Conservation (phyloP, 2,329 filamentous ascomycete species). For the Raffaelea deltoideospora region DNA sequence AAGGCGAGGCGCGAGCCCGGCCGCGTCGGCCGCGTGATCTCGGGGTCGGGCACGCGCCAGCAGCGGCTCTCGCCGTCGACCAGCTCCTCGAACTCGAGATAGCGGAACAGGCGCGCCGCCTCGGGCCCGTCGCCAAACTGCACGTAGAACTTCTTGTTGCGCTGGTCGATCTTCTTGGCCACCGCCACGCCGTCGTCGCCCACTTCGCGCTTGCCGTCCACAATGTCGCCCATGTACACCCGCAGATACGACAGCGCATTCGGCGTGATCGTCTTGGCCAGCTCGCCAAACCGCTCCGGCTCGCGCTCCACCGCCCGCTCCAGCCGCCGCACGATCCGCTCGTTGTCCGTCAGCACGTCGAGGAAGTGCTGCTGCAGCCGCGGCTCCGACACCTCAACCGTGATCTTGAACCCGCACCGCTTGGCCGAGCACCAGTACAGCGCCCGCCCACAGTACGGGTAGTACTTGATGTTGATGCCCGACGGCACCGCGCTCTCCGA, state of each 20-base stretch:
- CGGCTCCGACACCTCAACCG: constrained; percentile 32
- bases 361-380: constrained; percentile 29
- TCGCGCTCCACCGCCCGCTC: constrained; percentile 25
- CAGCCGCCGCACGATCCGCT: constrained; percentile 26
- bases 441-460: constrained; percentile 21
- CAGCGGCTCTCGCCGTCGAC: constrained; percentile 23
- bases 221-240: constrained; percentile 35
- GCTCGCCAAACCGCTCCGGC: constrained; percentile 29
- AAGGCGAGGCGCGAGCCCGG: constrained; percentile 28
- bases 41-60: constrained; percentile 20
- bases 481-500: neutral
- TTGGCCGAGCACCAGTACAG: constrained; percentile 25
- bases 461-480: constrained; percentile 17
- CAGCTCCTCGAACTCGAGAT: constrained; percentile 32
- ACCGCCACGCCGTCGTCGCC: constrained; percentile 11
- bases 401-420: constrained; percentile 25
- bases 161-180: constrained; percentile 29
- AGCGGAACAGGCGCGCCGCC: constrained; percentile 31
- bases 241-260: constrained; percentile 30
- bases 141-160: constrained; percentile 41
- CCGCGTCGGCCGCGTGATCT: constrained; percentile 21
- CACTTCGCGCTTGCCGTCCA: constrained; percentile 20
- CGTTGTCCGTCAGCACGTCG: constrained; percentile 26
- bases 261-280: constrained; percentile 22
- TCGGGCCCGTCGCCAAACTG: constrained; percentile 30